Evolutionary conservation across 2,329 filamentous ascomycete species (phyloP), one percentile per base, ranked within the genome.

Genomic region (Exophiala sp.): DNA sequence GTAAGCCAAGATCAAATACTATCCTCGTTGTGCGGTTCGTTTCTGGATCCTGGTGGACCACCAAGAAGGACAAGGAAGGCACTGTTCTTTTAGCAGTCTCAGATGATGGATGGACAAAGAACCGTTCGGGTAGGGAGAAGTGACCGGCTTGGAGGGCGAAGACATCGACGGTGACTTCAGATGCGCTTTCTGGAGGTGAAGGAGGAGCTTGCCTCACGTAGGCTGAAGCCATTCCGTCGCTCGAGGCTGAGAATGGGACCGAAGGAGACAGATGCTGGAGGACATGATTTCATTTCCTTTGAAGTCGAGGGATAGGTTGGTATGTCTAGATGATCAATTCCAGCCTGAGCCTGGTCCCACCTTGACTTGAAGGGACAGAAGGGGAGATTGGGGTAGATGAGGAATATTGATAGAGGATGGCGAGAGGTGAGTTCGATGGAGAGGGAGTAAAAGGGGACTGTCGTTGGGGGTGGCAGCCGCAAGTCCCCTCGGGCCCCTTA

Each of bases 81-180:
- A 64, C 64, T n/a, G 59, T 62, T 13, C 47, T 54, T 40, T 52
- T 52, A 9, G 56, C 56, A 7, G 54, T 53, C 3, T 57, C 27
- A 18, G 56, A 58, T 13, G 58, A 59, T 23, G 60, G 62, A 46
- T 60, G 55, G 8, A 64, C 58, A 39, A 63, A 64, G 43, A 57
- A 62, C 21, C 57, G 60, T 48, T 64, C 61, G 13, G 60, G 60
- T 3, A 64, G 50, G 30, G 61, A 61, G 19, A 62, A 51, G 43
- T 57, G 52, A 23, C 63, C 60, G n/a, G 60, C 61, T 2, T 63
- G 63, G 5, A 71, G 63, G 10, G 68, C 69, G 47, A 69, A 65
- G 1, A 71, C 60, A 22, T 65, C 58, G 21, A 69, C 64, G 10
- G 57, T 54, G 11, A 57, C 49, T 43, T 55, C 55, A 21, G 49